Evolutionary conservation across 129 eudicot genomes (phyloP).

Genomic region (Escallonia herrerae): DNA sequence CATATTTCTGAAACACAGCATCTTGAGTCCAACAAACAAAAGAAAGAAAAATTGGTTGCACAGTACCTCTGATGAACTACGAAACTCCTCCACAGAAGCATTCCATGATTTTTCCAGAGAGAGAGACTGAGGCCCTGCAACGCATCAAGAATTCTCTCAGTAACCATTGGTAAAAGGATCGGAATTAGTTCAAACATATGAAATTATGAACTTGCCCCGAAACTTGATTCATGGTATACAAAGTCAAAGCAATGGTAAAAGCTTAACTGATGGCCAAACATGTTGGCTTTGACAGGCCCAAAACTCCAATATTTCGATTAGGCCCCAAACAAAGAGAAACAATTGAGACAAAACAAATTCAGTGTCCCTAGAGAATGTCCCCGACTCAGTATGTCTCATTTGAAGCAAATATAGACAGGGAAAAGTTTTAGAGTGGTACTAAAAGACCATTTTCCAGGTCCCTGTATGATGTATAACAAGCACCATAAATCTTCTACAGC

Average conservation of each 20-base stretch:
- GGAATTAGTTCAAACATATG: background rate
- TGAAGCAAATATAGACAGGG: background rate
- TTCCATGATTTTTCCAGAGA: constrained; percentile 37
- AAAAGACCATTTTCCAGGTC: too few species aligned
- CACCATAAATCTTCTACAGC: too few species aligned
- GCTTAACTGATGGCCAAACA: background rate
- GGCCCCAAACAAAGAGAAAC: too few species aligned
- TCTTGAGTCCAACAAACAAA: too few species aligned
- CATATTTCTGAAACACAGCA: too few species aligned
- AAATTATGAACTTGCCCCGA: background rate
- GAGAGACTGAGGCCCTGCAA: constrained; percentile 44
- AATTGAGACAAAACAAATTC: too few species aligned
- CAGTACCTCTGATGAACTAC: constrained; percentile 53
- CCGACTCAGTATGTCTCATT: too few species aligned
- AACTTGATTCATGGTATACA: background rate
- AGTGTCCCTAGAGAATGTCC: too few species aligned
- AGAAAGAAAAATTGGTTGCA: too few species aligned
- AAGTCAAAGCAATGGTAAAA: background rate
- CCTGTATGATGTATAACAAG: too few species aligned
- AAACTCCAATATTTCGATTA: too few species aligned
- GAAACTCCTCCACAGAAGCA: constrained; percentile 61
- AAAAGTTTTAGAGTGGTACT: background rate
- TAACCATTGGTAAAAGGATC: background rate
- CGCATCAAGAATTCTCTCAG: constrained; percentile 1
- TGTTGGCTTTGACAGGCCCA: background rate